Evolutionary conservation across 495 filamentous ascomycete genomes (phyloP).

Genomic region (Aspergillus wentii): DNA sequence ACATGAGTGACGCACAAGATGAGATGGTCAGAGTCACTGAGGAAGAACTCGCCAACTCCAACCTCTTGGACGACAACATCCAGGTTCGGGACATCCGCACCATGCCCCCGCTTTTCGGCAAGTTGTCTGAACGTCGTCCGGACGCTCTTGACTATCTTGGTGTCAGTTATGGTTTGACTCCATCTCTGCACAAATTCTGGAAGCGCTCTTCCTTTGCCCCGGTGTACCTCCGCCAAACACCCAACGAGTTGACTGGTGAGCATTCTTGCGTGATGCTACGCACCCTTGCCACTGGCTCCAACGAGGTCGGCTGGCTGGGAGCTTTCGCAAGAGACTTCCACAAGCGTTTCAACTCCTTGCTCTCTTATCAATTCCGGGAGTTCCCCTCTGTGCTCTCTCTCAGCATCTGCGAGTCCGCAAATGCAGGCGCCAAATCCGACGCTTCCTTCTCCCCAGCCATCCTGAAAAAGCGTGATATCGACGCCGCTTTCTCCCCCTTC

Average conservation of each 20-base stretch:
- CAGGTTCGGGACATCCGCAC: conserved; percentile 83
- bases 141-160: conserved; percentile 85
- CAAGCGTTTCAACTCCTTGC: conserved; percentile 75
- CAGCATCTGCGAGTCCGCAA: conserved; percentile 84
- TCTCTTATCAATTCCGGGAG: conserved; percentile 86
- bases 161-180: conserved; percentile 90
- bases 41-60: conserved; percentile 71
- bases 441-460: conserved; percentile 39
- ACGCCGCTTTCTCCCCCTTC: conserved; percentile 75
- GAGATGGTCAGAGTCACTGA: conserved; percentile 79
- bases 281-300: conserved; percentile 52
- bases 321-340: conserved; percentile 93
- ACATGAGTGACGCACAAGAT: conserved; percentile 39
- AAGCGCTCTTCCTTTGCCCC: conserved; percentile 80
- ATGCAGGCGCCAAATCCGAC: conserved; percentile 59
- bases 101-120: conserved; percentile 91
- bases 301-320: conserved; percentile 76
- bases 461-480: conserved; percentile 68
- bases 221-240: conserved; percentile 91
- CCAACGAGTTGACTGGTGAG: conserved; percentile 95
- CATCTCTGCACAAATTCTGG: conserved; percentile 93
- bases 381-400: conserved; percentile 80
- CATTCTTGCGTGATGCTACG: conserved; percentile 97
- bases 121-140: conserved; percentile 77
- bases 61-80: conserved; percentile 79